phyloP scores from a whole-genome alignment of 1,284 basidiomycete species.

The Apiotrichum sp. region DNA sequence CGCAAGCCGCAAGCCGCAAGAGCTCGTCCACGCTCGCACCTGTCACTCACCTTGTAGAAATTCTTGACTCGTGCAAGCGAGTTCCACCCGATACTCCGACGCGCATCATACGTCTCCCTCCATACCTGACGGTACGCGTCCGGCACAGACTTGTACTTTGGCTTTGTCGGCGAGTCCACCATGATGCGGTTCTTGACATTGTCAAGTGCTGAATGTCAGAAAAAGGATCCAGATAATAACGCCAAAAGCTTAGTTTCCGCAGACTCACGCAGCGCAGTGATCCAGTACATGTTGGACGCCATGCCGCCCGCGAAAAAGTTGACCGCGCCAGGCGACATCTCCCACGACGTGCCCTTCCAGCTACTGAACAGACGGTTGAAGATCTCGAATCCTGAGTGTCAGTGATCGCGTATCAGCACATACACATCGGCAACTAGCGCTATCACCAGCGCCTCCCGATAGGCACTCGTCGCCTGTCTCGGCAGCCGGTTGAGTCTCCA shows the following conservation, averaged over 20 bases:
- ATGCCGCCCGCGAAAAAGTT: conserved; percentile 47
- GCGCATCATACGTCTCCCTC: conserved; percentile 33
- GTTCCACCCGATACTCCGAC: conserved; percentile 31
- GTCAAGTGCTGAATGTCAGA: conserved; percentile 31
- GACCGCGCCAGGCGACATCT: conserved; percentile 33
- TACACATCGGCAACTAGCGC: too few relatives aligned
- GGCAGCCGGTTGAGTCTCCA: too few relatives aligned
- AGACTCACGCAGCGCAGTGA: conserved; percentile 38
- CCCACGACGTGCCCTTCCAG: conserved; percentile 43
- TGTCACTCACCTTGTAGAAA: conserved; percentile 40
- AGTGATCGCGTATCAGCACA: not conserved
- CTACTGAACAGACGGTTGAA: conserved; percentile 44
- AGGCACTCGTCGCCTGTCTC: too few relatives aligned
- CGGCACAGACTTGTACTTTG: conserved; percentile 35
- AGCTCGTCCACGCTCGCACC: not conserved
- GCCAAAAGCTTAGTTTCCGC: too few relatives aligned
- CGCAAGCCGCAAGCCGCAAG: too few relatives aligned
- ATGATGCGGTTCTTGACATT: conserved; percentile 47
- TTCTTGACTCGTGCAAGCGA: conserved; percentile 33
- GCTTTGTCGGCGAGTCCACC: conserved; percentile 41
- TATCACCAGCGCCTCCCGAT: too few relatives aligned
- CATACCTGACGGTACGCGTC: conserved; percentile 39
- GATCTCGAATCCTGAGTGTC: conserved; percentile 39
- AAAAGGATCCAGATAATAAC: not conserved
- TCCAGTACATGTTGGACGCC: conserved; percentile 46